Evolutionary conservation across 495 filamentous ascomycete genomes (phyloP), one percentile per base, ranked within the genome.

Genomic region (Tuber magnatum): DNA sequence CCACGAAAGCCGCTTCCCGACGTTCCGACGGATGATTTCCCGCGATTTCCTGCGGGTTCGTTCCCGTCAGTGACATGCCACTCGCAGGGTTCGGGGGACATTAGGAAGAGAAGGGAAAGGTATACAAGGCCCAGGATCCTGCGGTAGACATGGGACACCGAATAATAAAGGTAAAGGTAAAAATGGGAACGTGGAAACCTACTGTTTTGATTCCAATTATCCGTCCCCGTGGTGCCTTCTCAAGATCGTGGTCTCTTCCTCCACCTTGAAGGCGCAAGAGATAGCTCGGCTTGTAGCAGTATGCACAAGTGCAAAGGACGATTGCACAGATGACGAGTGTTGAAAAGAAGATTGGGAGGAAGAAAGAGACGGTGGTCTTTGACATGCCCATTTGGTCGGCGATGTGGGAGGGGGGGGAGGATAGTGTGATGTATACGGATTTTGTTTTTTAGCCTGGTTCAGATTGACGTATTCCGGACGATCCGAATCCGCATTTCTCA

Each of bases 341-440:
- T 69, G 81, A 76, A 70, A 82, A 82, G 72, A 82, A 80, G 40
- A 82, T 77, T 22, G 81, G 73, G 48, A 82, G 81, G 69, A 82
- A 82, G 24, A 82, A 73, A n/a, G 81, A 80, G 69, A 80, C 74
- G 51, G 68, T 78, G 20, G 71, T 48, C 75, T 82, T 82, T 74
- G 81, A 72, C 80, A 82, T 82, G 70, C 77, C 79, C 79, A 80
- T 80, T 22, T 65, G 73, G 75, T 70, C 32, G 69, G 38, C 44
- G 69, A 40, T 40, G 24, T 9, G 51, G 51, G 28, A 12, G 28
- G 39, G 46, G 46, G n/a, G 28, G 56, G 28, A 18, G 28, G 56
- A 35, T 20, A 40, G 73, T 71, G 76, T 69, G 69, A 69, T 22
- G 75, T 71, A 70, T 65, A 44, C 32, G 70, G 70, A 75, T 78